Base-by-base conservation (phyloP, 257 asterid species). In the Dorcoceras hygrometricum region DNA sequence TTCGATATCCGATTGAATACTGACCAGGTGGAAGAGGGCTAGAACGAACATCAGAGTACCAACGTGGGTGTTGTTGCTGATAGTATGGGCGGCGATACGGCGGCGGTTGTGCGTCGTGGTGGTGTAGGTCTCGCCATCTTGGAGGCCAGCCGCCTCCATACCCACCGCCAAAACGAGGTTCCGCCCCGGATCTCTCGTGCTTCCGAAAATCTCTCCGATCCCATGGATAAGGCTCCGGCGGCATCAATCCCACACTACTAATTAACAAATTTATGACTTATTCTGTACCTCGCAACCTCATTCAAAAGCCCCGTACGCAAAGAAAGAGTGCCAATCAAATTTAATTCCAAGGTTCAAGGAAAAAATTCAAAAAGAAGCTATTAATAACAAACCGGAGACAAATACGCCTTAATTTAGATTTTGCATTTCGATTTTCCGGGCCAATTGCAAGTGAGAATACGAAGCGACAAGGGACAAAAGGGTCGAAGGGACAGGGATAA, bases 151-250 rank as follows among this genome's bases (percentile, higher is more conserved):
- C 82, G 28, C 67, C 88, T 32, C 78, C 76, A 50, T 61, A 76
- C 50, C 78, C 90, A 56, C 83, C 88, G 54, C 82, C 81, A 46
- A 74, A 80, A 58, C 82, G 87, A n/a, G 82, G 60, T 77, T 79
- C 83, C 19, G 72, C 68, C 56, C 68, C 89, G 75, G 95, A 83
- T 80, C 96, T 87, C 69, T 89, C 93, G 86, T 86, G 89, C 85
- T 83, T 87, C 75, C 96, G 86, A 69, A 89, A 85, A 72, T 86
- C 98, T 79, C 89, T 90, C 85, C 97, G 96, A 86, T 93, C 98
- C 97, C 97, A 87, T 16, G 91, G 84, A 82, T 83, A 79, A 72
- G 91, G 91, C 87, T 93, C 98, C 69, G 96, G 87, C 83, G 96
- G 94, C 97, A 93, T 90, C 85, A 87, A 69, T 55, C 39, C 68